Evolutionary conservation across 1,284 basidiomycete genomes (phyloP).

Genomic region (Puccinia polysora): DNA sequence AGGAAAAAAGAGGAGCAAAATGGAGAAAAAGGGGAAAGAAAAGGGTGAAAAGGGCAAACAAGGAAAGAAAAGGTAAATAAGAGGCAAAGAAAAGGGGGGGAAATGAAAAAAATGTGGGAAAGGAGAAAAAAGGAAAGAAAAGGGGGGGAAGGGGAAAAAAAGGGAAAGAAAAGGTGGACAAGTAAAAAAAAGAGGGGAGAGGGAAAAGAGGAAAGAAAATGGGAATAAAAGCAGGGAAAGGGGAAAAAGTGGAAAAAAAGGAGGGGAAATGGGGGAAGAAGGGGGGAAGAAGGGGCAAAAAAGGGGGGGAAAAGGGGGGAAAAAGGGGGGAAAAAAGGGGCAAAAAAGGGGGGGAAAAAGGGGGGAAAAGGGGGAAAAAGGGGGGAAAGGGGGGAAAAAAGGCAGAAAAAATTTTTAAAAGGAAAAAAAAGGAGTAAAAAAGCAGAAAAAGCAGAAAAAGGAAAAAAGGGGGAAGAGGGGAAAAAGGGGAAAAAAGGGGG

Average conservation of each 20-base stretch:
- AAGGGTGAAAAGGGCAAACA: no score
- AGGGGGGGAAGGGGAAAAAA: background rate
- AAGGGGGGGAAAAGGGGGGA: background rate
- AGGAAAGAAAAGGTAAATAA: no score
- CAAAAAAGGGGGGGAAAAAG: background rate
- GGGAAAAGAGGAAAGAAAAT: background rate
- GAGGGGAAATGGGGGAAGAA: background rate
- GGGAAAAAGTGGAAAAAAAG: no score
- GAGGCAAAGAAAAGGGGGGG: no score
- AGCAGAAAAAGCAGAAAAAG: background rate
- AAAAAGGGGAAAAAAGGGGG: background rate
- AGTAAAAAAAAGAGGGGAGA: no score
- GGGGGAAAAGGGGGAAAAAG: background rate
- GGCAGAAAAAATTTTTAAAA: background rate
- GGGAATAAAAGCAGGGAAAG: no score
- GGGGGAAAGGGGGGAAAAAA: background rate
- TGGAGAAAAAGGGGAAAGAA: background rate
- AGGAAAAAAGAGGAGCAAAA: background rate
- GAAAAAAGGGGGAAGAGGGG: background rate
- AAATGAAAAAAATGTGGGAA: no score
- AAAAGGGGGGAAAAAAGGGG: background rate
- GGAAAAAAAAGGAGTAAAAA: no score
- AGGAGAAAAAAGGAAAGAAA: no score
- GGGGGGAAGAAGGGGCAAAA: background rate
- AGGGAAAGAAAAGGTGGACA: no score